These are phyloP conservation scores for Luvunga scandens DNA, from an alignment of 345 rosid species.

Conservation along the genomic window DNA sequence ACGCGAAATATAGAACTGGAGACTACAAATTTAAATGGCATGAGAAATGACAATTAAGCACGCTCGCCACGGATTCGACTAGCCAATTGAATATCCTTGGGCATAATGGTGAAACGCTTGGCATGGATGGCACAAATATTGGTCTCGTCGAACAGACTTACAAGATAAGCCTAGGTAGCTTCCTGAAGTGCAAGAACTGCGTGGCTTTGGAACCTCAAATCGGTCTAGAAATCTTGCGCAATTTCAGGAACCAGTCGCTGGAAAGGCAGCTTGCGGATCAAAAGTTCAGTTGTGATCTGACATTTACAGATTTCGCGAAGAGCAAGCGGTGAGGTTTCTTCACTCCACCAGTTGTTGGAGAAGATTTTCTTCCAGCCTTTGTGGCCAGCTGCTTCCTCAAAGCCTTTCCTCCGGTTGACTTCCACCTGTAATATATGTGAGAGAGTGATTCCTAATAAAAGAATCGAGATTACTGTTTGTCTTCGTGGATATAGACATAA, in stretches of 20 bases:
- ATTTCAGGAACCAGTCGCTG: slow-evolving; percentile 25
- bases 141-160: too few species aligned
- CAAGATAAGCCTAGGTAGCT: too few species aligned
- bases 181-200: background rate
- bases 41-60: background rate
- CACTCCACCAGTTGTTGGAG: background rate
- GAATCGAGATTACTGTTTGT: too few species aligned
- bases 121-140: too few species aligned
- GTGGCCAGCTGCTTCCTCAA: background rate
- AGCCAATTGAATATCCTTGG: too few species aligned
- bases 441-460: too few species aligned
- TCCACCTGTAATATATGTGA: too few species aligned
- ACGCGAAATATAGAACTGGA: too few species aligned
- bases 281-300: slow-evolving; percentile 21
- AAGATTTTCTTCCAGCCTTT: background rate
- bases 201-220: background rate
- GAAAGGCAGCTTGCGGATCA: slow-evolving; percentile 21
- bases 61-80: background rate
- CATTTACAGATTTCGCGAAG: background rate
- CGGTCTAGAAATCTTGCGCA: slow-evolving; percentile 21
- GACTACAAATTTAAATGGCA: too few species aligned
- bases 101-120: too few species aligned
- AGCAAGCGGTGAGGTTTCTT: background rate
- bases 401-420: background rate
- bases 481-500: too few species aligned